Conservation (phyloP, 2,329 filamentous ascomycete species). For the Corinectria fuckeliana region DNA sequence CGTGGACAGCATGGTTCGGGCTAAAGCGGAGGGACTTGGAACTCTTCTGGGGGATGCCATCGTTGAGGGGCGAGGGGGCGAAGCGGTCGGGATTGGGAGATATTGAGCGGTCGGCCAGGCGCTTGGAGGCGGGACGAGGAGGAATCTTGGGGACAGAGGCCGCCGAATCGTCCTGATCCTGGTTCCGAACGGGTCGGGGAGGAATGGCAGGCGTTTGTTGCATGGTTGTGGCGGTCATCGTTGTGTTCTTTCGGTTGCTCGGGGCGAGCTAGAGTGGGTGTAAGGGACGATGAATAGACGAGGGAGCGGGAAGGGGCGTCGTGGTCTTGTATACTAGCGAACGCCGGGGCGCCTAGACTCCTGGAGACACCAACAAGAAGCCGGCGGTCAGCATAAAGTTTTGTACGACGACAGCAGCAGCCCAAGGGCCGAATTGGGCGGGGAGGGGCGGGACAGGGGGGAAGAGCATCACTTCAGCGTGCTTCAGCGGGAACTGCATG, state of each 20-base stretch:
- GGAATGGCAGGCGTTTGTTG: slow-evolving; percentile 60
- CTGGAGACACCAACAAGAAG: slow-evolving; percentile 28
- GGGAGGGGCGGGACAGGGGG: slow-evolving; percentile 19
- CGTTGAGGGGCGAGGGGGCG: slow-evolving; percentile 85
- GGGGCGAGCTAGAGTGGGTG: slow-evolving; percentile 20
- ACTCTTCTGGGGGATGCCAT: slow-evolving; percentile 62
- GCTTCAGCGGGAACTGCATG: slow-evolving; percentile 11
- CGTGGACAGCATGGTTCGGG: slow-evolving; percentile 43
- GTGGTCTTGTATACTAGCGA: slow-evolving; percentile 22
- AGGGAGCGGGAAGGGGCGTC: slow-evolving; percentile 19
- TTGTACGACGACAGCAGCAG: slow-evolving; percentile 17
- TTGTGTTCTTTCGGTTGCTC: slow-evolving; percentile 28
- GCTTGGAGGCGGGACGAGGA: slow-evolving; percentile 75
- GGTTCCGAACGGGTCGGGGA: slow-evolving; percentile 60
- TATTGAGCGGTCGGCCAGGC: slow-evolving; percentile 72
- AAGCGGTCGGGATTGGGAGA: slow-evolving; percentile 82
- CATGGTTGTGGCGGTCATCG: slow-evolving; percentile 59
- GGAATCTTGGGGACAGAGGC: slow-evolving; percentile 71
- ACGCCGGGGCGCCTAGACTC: slow-evolving; percentile 20
- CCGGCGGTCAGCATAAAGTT: slow-evolving; percentile 37
- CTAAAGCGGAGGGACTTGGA: slow-evolving; percentile 45
- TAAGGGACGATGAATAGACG: slow-evolving; percentile 4
- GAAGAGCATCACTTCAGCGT: not conserved
- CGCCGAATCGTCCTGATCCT: slow-evolving; percentile 52
- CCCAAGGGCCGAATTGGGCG: not conserved